These are phyloP conservation scores for Leersia perrieri DNA, from an alignment of 176 grass and related monocot genomes.

Conservation along the genomic window DNA sequence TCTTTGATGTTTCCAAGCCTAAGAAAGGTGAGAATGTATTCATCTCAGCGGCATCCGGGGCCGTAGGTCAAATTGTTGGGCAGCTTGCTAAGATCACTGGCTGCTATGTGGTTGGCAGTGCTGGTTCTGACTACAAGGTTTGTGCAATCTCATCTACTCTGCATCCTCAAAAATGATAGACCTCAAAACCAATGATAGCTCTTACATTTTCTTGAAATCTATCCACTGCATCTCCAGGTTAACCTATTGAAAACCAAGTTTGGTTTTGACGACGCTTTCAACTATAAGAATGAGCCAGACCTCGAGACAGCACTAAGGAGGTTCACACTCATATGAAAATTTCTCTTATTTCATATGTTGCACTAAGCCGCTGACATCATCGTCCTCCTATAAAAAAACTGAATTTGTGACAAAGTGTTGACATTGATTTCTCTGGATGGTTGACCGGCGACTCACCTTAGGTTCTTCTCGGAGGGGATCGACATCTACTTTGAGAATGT, in stretches of 20 bases:
- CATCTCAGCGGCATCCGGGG: conserved; percentile 46
- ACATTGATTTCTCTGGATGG: no score
- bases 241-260: conserved; percentile 51
- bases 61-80: conserved; percentile 57
- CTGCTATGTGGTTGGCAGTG: conserved; percentile 54
- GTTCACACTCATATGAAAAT: background rate
- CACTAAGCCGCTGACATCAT: no score
- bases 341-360: no score
- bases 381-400: no score
- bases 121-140: conserved; percentile 57
- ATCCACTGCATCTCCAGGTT: conserved; percentile 32
- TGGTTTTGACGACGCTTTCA: conserved; percentile 63
- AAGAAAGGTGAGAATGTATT: conserved; percentile 63
- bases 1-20: conserved; percentile 47
- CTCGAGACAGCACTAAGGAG: conserved; percentile 38
- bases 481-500: conserved; percentile 98
- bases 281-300: conserved; percentile 65
- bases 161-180: no score
- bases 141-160: background rate
- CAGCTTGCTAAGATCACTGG: conserved; percentile 57
- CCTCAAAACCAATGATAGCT: no score
- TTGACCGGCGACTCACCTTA: background rate
- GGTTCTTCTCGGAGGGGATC: conserved; percentile 69
- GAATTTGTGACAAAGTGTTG: no score
- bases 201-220: no score